These are phyloP conservation scores for Nitzschia sp. DNA, from an alignment of 108 stramenopile genomes.

Conservation along the genomic window DNA sequence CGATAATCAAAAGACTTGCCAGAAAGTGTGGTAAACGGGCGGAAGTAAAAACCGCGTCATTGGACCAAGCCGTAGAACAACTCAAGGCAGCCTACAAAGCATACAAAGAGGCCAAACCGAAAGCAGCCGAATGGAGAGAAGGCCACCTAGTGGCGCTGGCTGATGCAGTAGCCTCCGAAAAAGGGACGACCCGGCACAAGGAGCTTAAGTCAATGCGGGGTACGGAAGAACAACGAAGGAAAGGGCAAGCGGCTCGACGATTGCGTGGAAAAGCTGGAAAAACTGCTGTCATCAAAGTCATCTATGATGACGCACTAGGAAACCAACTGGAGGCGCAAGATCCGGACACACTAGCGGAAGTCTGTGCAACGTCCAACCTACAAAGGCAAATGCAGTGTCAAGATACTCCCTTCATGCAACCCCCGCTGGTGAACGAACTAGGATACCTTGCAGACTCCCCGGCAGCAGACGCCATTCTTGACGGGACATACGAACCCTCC, in stretches of 20 bases:
- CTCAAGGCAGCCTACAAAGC: too few relatives aligned
- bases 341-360: not conserved
- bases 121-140: not conserved
- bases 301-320: not conserved
- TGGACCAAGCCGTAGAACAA: not conserved
- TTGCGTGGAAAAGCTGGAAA: not conserved
- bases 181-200: not conserved
- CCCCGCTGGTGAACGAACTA: too few relatives aligned
- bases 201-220: not conserved
- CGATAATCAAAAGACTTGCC: not conserved
- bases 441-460: too few relatives aligned
- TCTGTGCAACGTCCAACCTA: not conserved
- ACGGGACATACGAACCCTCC: too few relatives aligned
- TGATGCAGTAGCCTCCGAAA: not conserved
- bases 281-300: not conserved
- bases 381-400: too few relatives aligned
- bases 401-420: too few relatives aligned
- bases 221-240: too few relatives aligned
- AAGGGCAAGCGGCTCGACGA: too few relatives aligned
- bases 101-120: not conserved
- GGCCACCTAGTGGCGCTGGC: not conserved
- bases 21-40: not conserved
- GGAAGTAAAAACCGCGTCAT: not conserved
- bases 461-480: too few relatives aligned
- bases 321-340: not conserved